Base-by-base conservation (phyloP, 371 early-diverging fungal genomes). In the Mortierella sp. region DNA sequence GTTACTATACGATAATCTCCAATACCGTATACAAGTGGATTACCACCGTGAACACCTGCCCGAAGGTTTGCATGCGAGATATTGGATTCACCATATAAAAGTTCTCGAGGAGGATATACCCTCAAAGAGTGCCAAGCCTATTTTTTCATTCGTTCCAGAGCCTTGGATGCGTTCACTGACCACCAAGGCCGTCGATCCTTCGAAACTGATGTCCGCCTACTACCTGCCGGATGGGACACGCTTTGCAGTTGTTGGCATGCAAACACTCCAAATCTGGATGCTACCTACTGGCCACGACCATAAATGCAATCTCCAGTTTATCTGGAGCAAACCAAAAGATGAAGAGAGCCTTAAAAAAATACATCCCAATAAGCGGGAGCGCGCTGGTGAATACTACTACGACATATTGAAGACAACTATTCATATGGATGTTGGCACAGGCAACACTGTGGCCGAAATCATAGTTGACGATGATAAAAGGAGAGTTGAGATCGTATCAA, bases 141-240 rank as follows among this genome's bases (percentile, higher is more conserved):
- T 81, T 0, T 83, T 83, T 49, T 76, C 77, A 12, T 83, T 83
- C 22, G 62, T 76, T 45, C 83, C 83, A 1, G 83, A 83, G 47
- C 83, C 83, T 3, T 83, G 83, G 83, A 73, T 73, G 73, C 76
- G 77, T 16, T 45, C 51, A 28, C 63, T 63, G 26, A 75, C 70
- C 5, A 54, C n/a, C 2, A 68, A 80, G 5, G 68, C 62, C 3
- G 61, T 47, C 0, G 55, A 69, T 24, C 73, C 76, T 3, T 68
- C 64, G 45, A 58, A 58, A 14, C 20, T 76, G 28, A 49, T 70
- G 40, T 51, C 54, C 0, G 73, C 76, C 0, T 81, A 63, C 28
- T 81, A 75, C 55, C 32, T 75, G 32, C 72, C 69, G 10, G 49
- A 66, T 22, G 66, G 67, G 1, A 65, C 58, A 9, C 73, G 83